Percentiles rank a stretch among this genome's conserved stretches.
Evolutionary conservation across 2,329 filamentous ascomycete species (phyloP).

Genomic region (Cercospora berteroae): DNA sequence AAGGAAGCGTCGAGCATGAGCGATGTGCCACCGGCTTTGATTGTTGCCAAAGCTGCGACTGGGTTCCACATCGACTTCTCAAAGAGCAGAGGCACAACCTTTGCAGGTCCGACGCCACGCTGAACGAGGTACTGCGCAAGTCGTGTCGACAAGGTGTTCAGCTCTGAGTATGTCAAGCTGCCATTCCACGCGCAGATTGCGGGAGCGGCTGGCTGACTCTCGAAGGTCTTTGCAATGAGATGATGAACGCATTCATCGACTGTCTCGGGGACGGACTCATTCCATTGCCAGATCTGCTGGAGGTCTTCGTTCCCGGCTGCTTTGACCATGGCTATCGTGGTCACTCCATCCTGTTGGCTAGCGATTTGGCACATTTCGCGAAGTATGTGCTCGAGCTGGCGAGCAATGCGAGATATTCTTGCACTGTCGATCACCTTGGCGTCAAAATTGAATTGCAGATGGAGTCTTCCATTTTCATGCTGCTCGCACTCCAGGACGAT

Average conservation of each 20-base stretch:
- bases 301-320: neutral
- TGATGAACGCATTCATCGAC: slow-evolving; percentile 6
- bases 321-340: neutral
- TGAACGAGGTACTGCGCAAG: slow-evolving; percentile 3
- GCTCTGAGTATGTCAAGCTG: slow-evolving; percentile 12
- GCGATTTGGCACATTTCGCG: neutral
- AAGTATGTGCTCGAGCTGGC: neutral
- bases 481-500: slow-evolving; percentile 9
- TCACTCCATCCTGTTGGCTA: neutral
- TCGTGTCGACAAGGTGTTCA: slow-evolving; percentile 3
- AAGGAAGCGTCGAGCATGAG: slow-evolving; percentile 39
- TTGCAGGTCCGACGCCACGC: neutral
- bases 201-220: slow-evolving; percentile 18
- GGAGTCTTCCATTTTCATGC: neutral
- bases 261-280: neutral
- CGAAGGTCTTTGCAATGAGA: neutral
- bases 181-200: slow-evolving; percentile 19
- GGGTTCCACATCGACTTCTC: slow-evolving; percentile 41
- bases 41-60: slow-evolving; percentile 41
- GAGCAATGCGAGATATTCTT: neutral
- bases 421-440: neutral
- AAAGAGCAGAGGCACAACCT: slow-evolving; percentile 33
- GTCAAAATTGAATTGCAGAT: neutral
- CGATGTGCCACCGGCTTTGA: slow-evolving; percentile 41
- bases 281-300: slow-evolving; percentile 9